Evolutionary conservation across 2,329 filamentous ascomycete genomes (phyloP).

Genomic region (Claviceps sp.): DNA sequence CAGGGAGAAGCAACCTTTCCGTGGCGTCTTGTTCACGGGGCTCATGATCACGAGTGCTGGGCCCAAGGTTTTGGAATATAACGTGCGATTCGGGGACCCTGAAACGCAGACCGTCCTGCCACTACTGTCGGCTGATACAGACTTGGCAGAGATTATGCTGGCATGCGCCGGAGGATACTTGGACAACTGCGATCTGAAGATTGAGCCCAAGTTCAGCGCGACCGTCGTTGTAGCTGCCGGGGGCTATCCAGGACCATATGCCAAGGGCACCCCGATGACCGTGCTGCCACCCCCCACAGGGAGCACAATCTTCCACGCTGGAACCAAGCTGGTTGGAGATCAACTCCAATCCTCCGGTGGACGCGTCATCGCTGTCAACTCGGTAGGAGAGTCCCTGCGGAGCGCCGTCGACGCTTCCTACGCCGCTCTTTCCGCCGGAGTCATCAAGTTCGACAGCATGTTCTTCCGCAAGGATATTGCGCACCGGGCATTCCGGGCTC

Average conservation of each 20-base stretch:
- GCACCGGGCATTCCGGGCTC: conserved; percentile 50
- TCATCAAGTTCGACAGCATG: conserved; percentile 74
- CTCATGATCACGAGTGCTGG: conserved; percentile 79
- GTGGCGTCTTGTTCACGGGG: conserved; percentile 74
- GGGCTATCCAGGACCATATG: conserved; percentile 79
- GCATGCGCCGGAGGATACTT: conserved; percentile 69
- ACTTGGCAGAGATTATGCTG: conserved; percentile 79
- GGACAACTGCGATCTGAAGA: conserved; percentile 51
- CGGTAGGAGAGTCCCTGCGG: conserved; percentile 57
- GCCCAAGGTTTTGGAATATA: conserved; percentile 80
- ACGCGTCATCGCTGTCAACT: conserved; percentile 85
- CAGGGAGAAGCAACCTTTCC: conserved; percentile 59
- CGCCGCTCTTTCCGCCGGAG: conserved; percentile 52
- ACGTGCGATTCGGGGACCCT: conserved; percentile 83
- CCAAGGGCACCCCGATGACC: conserved; percentile 56
- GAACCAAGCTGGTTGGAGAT: conserved; percentile 52
- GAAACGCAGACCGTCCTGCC: conserved; percentile 81
- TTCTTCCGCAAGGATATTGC: conserved; percentile 91
- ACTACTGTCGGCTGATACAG: conserved; percentile 62
- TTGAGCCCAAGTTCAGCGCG: conserved; percentile 60
- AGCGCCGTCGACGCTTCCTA: conserved; percentile 84
- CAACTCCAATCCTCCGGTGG: conserved; percentile 69
- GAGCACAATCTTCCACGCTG: conserved; percentile 81
- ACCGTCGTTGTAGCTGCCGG: conserved; percentile 90
- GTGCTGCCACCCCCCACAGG: conserved; percentile 31